Evolutionary conservation across 208 protist species (phyloP), one percentile per base, ranked within the genome.

Genomic region (Trypanosoma cruzi): DNA sequence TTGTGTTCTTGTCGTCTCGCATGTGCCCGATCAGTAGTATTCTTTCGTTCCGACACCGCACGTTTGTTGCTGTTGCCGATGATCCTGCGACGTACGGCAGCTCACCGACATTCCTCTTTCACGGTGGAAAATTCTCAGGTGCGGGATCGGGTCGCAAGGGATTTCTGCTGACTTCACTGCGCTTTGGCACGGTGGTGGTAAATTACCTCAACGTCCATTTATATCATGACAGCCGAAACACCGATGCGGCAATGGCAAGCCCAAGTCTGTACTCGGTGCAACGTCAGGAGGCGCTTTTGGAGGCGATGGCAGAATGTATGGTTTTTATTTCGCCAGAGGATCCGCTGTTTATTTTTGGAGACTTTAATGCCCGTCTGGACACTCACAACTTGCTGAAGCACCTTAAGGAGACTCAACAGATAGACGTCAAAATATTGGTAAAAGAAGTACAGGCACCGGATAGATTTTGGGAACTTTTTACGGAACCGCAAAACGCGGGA

Each of bases 151-250:
- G 81, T 34, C 81, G 90, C 14, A 95, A 95, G 65, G 90, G 90
- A 2, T 93, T 83, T 60, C 31, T 95, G 32, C 71, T 95, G 14
- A 71, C 79, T 29, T 93, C 86, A 24, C 71, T 95, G 58, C 84
- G 87, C n/a, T 46, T 95, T 42, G 90, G 87, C 56, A 85, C 78
- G 8, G 76, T 80, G 4, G 71, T 78, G 59, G 55, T 93, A 31
- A 89, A 90, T 67, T 74, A 83, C 26, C 82, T 85, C 56, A 92
- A 95, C 53, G 20, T 91, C 20, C 90, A 95, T 57, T 75, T 93
- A 4, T 89, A 83, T 71, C 68, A 95, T 72, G 90, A 95, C 65
- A 73, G 59, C 26, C 70, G 79, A 73, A 93, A 92, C 71, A 74
- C 56, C 29, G 68, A 80, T 26, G 86, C 85, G 28, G 58, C 86